Evolutionary conservation across 306 rosid genomes (phyloP), one percentile per base, ranked within the genome.

Genomic region (Trifolium pratense): DNA sequence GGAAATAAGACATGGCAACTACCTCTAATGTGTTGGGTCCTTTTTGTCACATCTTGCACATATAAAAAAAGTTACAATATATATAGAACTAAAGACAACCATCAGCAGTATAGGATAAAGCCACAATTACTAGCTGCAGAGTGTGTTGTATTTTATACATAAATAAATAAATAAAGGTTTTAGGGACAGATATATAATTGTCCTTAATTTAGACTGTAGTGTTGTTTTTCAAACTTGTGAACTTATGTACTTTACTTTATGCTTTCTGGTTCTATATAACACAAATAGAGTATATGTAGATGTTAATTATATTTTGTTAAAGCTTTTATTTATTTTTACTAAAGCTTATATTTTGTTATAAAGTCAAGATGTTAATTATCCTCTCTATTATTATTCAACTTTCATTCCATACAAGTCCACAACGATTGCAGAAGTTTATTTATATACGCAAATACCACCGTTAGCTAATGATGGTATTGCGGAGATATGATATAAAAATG

Each of bases 41-140:
- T 76, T 70, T 79, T 81, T 59, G 73, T 76, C 67, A 39, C 83
- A 68, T 70, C 73, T 73, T 25, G 73, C 78, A 34, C 43, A 81
- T 65, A 48, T 21, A 56, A 55, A 20, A 46, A 12, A 51, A 56
- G 75, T 42, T 65, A 64, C 25, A 9, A 52, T 18, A 18, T 53
- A 40, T 46, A 26, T 48, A 16, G n/a, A 2, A 70, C 5, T 66
- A 1, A 39, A 71, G 71, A 68, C 66, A 80, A 56, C 66, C 83
- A 31, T 58, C 37, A 65, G 31, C 21, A 37, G 78, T 18, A 23
- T 37, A 13, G 32, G 5, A 29, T 4, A 1, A 26, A 34, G 74
- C 16, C 49, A 80, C 31, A 75, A 48, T 71, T 25, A 71, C 63
- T 56, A 7, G 18, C 0, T 52, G 52, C 57, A 26, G 56, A 34